A percentile compares a stretch with the other conserved stretches of the same genome.
Conservation (phyloP, 805 yeast species). For the Metschnikowia sp. region DNA sequence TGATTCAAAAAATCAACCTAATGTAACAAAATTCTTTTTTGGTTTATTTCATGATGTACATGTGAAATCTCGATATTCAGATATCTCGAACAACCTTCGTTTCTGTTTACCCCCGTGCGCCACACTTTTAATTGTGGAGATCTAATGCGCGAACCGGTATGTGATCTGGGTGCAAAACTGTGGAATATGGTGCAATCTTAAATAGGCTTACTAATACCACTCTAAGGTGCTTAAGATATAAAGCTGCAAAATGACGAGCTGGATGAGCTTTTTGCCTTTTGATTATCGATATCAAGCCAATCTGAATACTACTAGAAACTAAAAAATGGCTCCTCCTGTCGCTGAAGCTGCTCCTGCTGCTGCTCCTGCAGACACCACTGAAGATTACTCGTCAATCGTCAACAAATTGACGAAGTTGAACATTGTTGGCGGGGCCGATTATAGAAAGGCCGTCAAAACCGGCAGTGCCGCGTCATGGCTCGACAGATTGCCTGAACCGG, state of each 20-base stretch:
- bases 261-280: too few species aligned
- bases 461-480: constrained; percentile 17
- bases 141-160: not conserved
- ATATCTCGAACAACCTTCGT: too few species aligned
- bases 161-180: constrained; percentile 11
- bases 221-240: too few species aligned
- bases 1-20: too few species aligned
- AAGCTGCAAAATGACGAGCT: too few species aligned
- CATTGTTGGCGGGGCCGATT: constrained; percentile 10
- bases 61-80: too few species aligned
- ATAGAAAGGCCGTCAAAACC: constrained; percentile 11
- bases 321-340: constrained; percentile 6
- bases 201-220: constrained; percentile 4
- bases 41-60: too few species aligned
- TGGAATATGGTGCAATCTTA: constrained; percentile 1
- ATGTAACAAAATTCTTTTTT: too few species aligned
- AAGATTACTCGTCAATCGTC: constrained; percentile 9
- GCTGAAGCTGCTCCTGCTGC: constrained; percentile 3
- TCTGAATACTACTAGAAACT: not conserved
- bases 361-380: not conserved
- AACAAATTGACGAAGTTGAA: constrained; percentile 11
- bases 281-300: too few species aligned
- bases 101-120: too few species aligned
- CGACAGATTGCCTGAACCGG: constrained; percentile 21
- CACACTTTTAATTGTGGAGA: not conserved